These are phyloP conservation scores for Zygotorulaspora florentina DNA, from an alignment of 805 yeast genomes.

Conservation along the genomic window DNA sequence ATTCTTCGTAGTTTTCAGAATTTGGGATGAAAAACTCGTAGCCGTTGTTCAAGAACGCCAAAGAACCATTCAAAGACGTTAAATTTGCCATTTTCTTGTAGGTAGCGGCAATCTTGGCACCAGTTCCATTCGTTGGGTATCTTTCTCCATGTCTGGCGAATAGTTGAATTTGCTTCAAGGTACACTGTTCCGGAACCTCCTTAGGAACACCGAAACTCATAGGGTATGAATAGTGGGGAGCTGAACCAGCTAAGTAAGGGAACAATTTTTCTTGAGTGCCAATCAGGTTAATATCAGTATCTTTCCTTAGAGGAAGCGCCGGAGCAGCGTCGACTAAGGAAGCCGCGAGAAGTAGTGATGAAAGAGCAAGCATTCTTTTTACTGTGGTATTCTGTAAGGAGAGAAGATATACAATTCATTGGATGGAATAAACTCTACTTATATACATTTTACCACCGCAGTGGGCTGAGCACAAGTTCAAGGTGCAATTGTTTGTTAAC, in stretches of 20 bases:
- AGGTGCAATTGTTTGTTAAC: background rate
- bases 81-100: slow-evolving; percentile 13
- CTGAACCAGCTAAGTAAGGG: slow-evolving; percentile 49
- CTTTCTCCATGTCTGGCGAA: slow-evolving; percentile 78
- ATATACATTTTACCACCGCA: background rate
- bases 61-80: slow-evolving; percentile 43
- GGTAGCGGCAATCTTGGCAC: slow-evolving; percentile 33
- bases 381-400: too few relatives aligned
- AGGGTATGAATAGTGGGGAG: slow-evolving; percentile 47
- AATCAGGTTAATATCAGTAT: slow-evolving; percentile 4
- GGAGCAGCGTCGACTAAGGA: slow-evolving; percentile 1
- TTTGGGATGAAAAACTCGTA: slow-evolving; percentile 42
- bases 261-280: slow-evolving; percentile 35
- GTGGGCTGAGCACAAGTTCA: background rate
- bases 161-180: slow-evolving; percentile 62
- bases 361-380: background rate
- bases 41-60: slow-evolving; percentile 46
- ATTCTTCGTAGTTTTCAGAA: slow-evolving; percentile 42
- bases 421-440: background rate
- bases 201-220: slow-evolving; percentile 50
- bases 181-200: slow-evolving; percentile 45
- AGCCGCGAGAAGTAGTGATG: background rate
- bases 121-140: slow-evolving; percentile 49
- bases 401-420: too few relatives aligned
- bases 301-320: background rate